These are phyloP conservation scores for Protomyces macrosporus DNA, from an alignment of 1,139 yeast species.

Conservation along the genomic window DNA sequence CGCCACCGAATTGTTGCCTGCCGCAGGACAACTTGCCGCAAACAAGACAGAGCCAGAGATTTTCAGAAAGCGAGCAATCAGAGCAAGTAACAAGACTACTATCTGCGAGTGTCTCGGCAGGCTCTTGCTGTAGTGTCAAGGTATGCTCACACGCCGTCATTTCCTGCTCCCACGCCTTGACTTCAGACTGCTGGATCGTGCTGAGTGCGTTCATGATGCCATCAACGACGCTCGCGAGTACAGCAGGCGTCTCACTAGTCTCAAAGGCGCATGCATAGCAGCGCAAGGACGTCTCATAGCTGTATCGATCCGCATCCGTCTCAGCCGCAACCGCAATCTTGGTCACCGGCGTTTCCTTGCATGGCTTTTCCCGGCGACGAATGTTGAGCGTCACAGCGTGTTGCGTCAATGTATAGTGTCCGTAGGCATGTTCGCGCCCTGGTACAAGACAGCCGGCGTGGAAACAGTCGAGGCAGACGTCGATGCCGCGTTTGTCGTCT, in stretches of 20 bases:
- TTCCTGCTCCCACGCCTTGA: constrained; percentile 89
- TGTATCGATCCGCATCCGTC: constrained; percentile 63
- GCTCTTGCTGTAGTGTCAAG: constrained; percentile 46
- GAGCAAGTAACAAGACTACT: constrained; percentile 48
- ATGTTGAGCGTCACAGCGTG: constrained; percentile 58
- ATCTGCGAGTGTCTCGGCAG: constrained; percentile 30
- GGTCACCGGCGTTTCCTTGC: constrained; percentile 34
- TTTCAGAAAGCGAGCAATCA: constrained; percentile 64
- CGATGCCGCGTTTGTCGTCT: constrained; percentile 51
- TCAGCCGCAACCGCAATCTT: constrained; percentile 71
- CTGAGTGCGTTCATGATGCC: constrained; percentile 62
- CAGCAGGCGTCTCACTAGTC: constrained; percentile 29
- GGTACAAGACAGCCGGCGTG: constrained; percentile 55
- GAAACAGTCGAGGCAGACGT: constrained; percentile 64
- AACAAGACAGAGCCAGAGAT: constrained; percentile 84
- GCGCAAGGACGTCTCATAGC: constrained; percentile 47
- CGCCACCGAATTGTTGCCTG: constrained; percentile 85
- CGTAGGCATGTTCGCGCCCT: constrained; percentile 50
- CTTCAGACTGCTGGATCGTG: constrained; percentile 59
- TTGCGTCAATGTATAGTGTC: constrained; percentile 48
- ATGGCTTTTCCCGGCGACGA: constrained; percentile 40
- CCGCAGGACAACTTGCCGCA: constrained; percentile 94
- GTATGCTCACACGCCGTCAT: constrained; percentile 76
- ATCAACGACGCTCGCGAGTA: constrained; percentile 40
- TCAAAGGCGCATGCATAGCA: constrained; percentile 38